Evolutionary conservation across 208 protist species (phyloP), one percentile per base, ranked within the genome.

Genomic region (Trypanosoma caninum): DNA sequence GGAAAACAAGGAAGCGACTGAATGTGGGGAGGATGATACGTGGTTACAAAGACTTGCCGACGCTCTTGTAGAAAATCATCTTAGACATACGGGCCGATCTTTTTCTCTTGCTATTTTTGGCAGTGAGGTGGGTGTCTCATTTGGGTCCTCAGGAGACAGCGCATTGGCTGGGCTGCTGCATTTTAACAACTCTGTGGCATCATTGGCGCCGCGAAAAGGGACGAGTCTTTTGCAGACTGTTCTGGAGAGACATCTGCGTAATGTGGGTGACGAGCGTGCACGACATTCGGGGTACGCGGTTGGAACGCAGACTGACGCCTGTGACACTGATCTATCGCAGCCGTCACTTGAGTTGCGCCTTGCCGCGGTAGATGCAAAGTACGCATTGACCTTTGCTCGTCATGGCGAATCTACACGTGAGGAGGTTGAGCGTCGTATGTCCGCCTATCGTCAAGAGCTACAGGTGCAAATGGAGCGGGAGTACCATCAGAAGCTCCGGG

Each of bases 281-380:
- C 27, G 22, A 14, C 41, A 46, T 30, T 37, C 53, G 8, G 46
- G 57, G 34, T 66, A 52, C 31, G 23, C 59, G 3, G 61, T 48
- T 46, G 76, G 82, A 41, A 85, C 78, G 25, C 82, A 90, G 47
- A 93, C 86, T 0, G 74, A 85, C 33, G 67, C 62, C 28, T 51
- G 54, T 18, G 48, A 74, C 18, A n/a, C 42, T 13, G 56, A 38
- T 46, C 30, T 27, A 35, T 65, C 81, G 2, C 67, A 78, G 22
- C 72, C 76, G n/a, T 79, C 88, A 8, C 74, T 94, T 25, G 84
- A 94, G 69, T 76, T 76, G 53, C 84, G 88, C 0, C 80, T 94
- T 33, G 88, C 88, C 11, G 88, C 88, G 1, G 84, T 94, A 9
- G 88, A 94, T 41, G 88, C 84, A 20, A 87, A 91, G 68, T 90